These are phyloP conservation scores for Letharia lupina DNA, from an alignment of 495 filamentous ascomycete genomes.

Conservation along the genomic window DNA sequence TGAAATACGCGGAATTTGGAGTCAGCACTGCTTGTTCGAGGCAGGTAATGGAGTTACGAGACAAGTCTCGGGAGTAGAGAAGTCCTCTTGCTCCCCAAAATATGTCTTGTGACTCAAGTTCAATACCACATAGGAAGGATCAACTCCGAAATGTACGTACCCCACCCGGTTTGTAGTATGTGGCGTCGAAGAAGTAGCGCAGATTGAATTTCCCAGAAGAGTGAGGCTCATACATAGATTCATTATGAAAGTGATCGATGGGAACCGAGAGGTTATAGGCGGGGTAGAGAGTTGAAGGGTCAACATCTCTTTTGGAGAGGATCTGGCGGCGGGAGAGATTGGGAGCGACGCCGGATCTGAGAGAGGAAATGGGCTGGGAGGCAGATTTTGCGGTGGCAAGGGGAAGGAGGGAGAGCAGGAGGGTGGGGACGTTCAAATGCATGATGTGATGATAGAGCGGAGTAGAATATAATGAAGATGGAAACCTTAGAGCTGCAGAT, in stretches of 20 bases:
- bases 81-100: too few relatives aligned
- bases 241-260: slow-evolving; percentile 69
- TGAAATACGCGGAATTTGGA: too few relatives aligned
- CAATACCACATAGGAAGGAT: too few relatives aligned
- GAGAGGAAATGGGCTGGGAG: not conserved
- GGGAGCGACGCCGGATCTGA: not conserved
- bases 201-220: slow-evolving; percentile 48
- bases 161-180: slow-evolving; percentile 57
- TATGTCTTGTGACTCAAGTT: too few relatives aligned
- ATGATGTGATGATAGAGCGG: not conserved
- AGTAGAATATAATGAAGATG: not conserved
- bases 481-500: not conserved
- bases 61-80: too few relatives aligned
- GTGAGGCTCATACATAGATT: slow-evolving; percentile 61
- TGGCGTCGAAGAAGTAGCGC: slow-evolving; percentile 66
- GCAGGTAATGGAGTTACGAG: too few relatives aligned
- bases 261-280: slow-evolving; percentile 56
- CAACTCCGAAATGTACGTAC: too few relatives aligned
- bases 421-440: not conserved
- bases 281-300: slow-evolving; percentile 42
- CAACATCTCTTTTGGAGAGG: slow-evolving; percentile 26
- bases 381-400: not conserved
- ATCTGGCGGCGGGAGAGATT: not conserved
- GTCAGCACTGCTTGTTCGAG: too few relatives aligned
- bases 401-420: not conserved